These are phyloP conservation scores for Paecilomyces dactylethromorphus DNA, from an alignment of 2,329 filamentous ascomycete genomes.

Conservation along the genomic window DNA sequence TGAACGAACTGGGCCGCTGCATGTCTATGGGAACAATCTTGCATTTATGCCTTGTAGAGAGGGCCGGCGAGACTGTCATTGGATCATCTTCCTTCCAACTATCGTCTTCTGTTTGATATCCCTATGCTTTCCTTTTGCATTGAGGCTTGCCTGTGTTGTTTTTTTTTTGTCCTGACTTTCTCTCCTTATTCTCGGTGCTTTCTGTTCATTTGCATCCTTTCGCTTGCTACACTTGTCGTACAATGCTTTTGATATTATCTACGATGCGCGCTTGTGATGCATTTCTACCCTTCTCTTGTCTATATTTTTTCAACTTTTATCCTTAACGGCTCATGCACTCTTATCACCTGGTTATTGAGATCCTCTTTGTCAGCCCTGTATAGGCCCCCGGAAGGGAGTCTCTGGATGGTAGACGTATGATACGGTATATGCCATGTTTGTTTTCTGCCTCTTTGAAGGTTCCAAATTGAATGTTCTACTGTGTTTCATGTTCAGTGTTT, in stretches of 20 bases:
- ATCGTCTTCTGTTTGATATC: neutral
- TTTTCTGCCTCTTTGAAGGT: neutral
- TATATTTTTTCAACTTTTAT: neutral
- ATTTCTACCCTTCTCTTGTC: neutral
- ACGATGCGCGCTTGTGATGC: neutral
- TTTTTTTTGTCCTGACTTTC: neutral
- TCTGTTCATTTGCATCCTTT: neutral
- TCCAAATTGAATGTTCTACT: neutral
- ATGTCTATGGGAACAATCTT: neutral
- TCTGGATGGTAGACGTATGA: neutral
- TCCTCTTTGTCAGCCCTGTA: neutral
- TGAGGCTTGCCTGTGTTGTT: neutral
- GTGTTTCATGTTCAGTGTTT: neutral
- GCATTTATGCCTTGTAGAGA: neutral
- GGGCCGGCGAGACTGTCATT: neutral
- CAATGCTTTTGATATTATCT: neutral
- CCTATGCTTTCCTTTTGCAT: neutral
- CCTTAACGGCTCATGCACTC: neutral
- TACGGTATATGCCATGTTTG: neutral
- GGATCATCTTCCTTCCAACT: neutral
- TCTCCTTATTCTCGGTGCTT: neutral
- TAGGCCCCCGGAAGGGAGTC: neutral
- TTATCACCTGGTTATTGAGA: neutral
- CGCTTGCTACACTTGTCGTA: neutral
- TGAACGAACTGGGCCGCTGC: neutral